Evolutionary conservation across 225 moss, liverwort and hornwort species (phyloP).

Genomic region (Thuidium tamariscinum): DNA sequence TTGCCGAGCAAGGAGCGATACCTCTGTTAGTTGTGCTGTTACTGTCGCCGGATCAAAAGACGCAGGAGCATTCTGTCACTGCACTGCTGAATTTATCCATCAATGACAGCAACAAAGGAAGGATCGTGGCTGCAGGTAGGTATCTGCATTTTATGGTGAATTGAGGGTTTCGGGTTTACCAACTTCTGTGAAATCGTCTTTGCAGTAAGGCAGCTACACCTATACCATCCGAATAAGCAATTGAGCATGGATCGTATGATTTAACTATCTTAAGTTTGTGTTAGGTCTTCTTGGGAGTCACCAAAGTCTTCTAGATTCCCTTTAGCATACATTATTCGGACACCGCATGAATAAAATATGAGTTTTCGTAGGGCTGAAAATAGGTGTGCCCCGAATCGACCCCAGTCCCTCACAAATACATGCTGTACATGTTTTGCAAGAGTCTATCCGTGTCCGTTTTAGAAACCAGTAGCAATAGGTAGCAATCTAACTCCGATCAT

Average conservation of each 20-base stretch:
- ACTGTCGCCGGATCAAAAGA: constrained; percentile 30
- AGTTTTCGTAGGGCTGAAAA: not conserved
- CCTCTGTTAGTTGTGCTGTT: constrained; percentile 50
- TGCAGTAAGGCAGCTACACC: not conserved
- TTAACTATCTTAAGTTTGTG: not conserved
- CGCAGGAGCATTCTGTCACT: constrained; percentile 75
- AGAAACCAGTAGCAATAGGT: not conserved
- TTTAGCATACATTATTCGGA: not conserved
- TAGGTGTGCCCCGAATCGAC: no score
- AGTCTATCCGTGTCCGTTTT: not conserved
- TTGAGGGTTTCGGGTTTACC: not conserved
- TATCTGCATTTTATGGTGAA: not conserved
- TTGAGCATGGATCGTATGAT: not conserved
- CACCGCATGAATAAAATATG: not conserved
- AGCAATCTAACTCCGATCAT: no score
- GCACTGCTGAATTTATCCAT: constrained; percentile 77
- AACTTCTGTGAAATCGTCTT: not conserved
- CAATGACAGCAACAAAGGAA: constrained; percentile 59
- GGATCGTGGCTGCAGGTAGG: constrained; percentile 41
- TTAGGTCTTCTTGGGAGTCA: not conserved
- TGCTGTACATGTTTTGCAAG: not conserved
- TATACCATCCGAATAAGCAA: no score
- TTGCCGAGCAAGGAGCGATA: constrained; percentile 67
- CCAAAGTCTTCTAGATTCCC: not conserved
- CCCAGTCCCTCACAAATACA: not conserved